Evolutionary conservation across 2,329 filamentous ascomycete species (phyloP).

Genomic region (Escovopsis sp.): DNA sequence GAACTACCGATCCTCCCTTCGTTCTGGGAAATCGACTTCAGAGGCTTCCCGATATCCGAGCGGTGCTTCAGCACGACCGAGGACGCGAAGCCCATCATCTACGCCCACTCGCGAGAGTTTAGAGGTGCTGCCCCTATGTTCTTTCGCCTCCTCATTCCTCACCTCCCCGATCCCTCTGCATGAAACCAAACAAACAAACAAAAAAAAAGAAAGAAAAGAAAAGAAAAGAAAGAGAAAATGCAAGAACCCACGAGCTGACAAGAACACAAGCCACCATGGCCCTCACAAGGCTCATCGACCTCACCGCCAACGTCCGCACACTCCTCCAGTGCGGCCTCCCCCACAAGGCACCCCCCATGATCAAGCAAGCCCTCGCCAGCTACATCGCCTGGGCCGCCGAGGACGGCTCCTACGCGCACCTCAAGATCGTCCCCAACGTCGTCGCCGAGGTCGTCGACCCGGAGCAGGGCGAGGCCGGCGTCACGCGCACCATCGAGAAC

Average conservation of each 20-base stretch:
- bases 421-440: constrained; percentile 24
- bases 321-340: constrained; percentile 21
- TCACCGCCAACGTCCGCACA: constrained; percentile 21
- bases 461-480: constrained; percentile 12
- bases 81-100: constrained; percentile 21
- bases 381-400: constrained; percentile 27
- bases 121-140: no score
- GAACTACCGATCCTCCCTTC: constrained; percentile 25
- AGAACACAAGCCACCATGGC: constrained; percentile 21
- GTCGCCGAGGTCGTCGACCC: constrained; percentile 22
- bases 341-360: constrained; percentile 16
- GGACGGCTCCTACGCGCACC: constrained; percentile 22
- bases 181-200: neutral
- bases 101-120: constrained; percentile 23
- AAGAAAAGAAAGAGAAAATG: no score
- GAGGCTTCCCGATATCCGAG: constrained; percentile 24
- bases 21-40: constrained; percentile 27
- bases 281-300: constrained; percentile 24
- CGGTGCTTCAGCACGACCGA: constrained; percentile 20
- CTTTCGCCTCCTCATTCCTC: neutral
- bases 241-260: constrained; percentile 6
- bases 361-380: constrained; percentile 20
- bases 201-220: no score
- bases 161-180: no score
- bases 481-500: constrained; percentile 20